These are phyloP conservation scores for Alliaria petiolata DNA, from an alignment of 345 rosid genomes.

Conservation along the genomic window DNA sequence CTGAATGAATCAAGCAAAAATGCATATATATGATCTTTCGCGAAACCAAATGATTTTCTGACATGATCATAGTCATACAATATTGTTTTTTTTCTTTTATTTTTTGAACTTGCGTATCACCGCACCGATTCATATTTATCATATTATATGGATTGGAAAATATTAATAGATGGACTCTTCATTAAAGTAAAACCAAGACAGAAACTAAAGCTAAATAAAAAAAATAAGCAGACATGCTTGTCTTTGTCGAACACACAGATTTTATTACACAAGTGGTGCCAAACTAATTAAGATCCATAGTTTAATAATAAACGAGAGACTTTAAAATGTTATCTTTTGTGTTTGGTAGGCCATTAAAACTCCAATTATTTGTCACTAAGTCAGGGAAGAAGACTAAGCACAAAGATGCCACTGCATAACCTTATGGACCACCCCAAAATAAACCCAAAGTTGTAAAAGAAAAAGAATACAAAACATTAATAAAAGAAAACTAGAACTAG, in stretches of 20 bases:
- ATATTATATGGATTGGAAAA: constrained; percentile 7
- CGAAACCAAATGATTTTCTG: constrained; percentile 1
- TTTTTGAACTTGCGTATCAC: constrained; percentile 5
- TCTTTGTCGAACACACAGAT: constrained; percentile 35
- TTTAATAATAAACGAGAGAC: constrained; percentile 5
- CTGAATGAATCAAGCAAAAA: neutral
- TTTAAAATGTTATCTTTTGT: constrained; percentile 32
- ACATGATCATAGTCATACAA: constrained; percentile 19
- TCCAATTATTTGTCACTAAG: constrained; percentile 39
- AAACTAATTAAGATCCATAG: constrained; percentile 17
- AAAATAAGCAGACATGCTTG: constrained; percentile 30
- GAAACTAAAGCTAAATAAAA: constrained; percentile 13
- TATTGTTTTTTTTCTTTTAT: neutral
- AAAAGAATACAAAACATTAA: neutral
- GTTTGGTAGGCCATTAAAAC: constrained; percentile 32
- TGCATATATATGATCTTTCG: neutral
- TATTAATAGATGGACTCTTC: constrained; percentile 17
- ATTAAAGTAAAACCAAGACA: constrained; percentile 29
- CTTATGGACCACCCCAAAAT: constrained; percentile 23
- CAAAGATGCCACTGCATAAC: constrained; percentile 25
- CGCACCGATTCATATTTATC: constrained; percentile 8
- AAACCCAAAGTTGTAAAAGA: neutral
- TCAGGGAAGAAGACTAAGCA: constrained; percentile 25
- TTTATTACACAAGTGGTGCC: constrained; percentile 31
- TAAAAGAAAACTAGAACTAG: neutral